Evolutionary conservation across 306 rosid species (phyloP).

Genomic region (Quillaja saponaria): DNA sequence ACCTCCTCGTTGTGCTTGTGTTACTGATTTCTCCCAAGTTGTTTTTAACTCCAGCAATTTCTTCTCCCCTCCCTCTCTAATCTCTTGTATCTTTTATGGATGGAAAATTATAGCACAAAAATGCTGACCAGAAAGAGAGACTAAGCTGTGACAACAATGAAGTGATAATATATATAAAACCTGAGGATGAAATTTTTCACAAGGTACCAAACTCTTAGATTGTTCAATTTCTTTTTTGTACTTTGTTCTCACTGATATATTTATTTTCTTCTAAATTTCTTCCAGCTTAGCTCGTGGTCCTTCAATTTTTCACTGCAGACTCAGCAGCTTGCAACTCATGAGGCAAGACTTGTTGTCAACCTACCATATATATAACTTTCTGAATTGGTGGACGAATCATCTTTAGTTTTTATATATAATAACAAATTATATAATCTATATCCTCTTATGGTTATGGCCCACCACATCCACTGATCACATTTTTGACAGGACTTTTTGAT

Average conservation of each 20-base stretch:
- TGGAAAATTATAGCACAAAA: slow-evolving; percentile 52
- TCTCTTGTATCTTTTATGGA: slow-evolving; percentile 11
- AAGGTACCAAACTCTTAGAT: slow-evolving; percentile 49
- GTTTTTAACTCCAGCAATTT: slow-evolving; percentile 13
- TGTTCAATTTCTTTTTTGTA: neutral
- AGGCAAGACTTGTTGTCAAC: slow-evolving; percentile 50
- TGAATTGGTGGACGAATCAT: neutral
- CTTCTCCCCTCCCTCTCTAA: neutral
- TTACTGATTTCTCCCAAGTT: slow-evolving; percentile 15
- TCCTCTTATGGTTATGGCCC: neutral
- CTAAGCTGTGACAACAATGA: slow-evolving; percentile 36
- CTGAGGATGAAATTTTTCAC: slow-evolving; percentile 82
- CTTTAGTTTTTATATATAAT: no score
- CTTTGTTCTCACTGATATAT: slow-evolving; percentile 25
- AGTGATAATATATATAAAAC: slow-evolving; percentile 59
- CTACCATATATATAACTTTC: neutral
- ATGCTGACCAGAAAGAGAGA: slow-evolving; percentile 43
- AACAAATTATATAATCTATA: no score
- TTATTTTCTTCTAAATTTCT: slow-evolving; percentile 34
- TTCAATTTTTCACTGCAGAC: slow-evolving; percentile 58
- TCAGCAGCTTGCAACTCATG: slow-evolving; percentile 50
- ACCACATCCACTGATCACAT: no score
- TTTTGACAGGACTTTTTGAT: no score
- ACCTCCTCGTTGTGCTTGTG: neutral
- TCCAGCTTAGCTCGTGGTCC: slow-evolving; percentile 79